Base-by-base conservation (phyloP, 371 early-diverging fungal species). In the Mortierella sp. region DNA sequence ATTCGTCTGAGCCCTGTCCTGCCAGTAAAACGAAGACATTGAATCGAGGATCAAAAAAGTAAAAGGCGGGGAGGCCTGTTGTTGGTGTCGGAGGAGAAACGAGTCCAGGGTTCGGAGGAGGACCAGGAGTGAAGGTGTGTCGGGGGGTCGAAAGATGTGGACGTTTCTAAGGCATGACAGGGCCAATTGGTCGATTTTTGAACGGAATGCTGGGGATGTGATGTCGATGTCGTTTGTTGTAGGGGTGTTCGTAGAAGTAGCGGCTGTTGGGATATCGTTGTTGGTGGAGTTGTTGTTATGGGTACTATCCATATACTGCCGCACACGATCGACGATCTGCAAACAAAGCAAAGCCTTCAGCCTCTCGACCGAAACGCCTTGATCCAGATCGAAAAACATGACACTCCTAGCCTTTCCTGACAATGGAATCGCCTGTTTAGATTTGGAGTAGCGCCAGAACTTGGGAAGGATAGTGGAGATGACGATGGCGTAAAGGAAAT, bases 71-170 rank as follows among this genome's bases (percentile, higher is more conserved):
- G 28, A 34, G 46, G 44, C 26, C 16, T 54, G 70, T 51, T 57
- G 31, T 34, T 67, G 54, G 48, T 78, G 71, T 2, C 59, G 57
- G 1, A 34, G 2, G 10, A 86, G 44, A 54, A 79, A 86, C 6
- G 72, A 69, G 50, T 80, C 81, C 51, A 86, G 34, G 37, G 81
- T 86, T 44, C 82, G 71, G 40, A 86, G 74, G 24, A 77, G 64
- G 19, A 77, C 82, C 14, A 86, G 71, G 3, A 82, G 71, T 13
- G 81, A 79, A 9, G 74, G 26, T 21, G 86, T 82, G 40, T 79
- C 79, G 14, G 73, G 79, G 16, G 86, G 86, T 50, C 82, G 74
- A 76, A 86, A 86, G 6, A 86, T 54, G 44, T 86, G 86, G 2
- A 86, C 79, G 43, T 79, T 79, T 21, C 43, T 24, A 8, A 86